Conservation (phyloP, 1,284 basidiomycete species). For the Moesziomyces parantarcticus region DNA sequence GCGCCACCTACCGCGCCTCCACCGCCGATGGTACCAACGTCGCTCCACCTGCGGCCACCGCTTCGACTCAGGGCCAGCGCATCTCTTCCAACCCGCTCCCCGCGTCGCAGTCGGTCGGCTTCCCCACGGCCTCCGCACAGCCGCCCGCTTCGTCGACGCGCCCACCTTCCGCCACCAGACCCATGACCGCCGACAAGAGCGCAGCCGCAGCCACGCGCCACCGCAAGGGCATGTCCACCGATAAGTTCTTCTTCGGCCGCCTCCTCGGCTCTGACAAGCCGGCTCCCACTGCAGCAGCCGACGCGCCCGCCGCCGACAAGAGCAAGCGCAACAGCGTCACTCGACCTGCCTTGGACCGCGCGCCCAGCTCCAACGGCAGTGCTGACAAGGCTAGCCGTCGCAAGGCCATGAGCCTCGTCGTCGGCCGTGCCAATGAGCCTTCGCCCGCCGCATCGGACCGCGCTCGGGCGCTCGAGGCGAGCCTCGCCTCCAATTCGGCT, state of each 20-base stretch:
- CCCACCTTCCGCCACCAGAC: constrained; percentile 17
- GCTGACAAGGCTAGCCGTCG: constrained; percentile 38
- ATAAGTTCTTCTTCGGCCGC: constrained; percentile 60
- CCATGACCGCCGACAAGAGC: constrained; percentile 13
- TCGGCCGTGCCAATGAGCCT: constrained; percentile 35
- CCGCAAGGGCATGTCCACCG: constrained; percentile 63
- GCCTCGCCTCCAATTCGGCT: constrained; percentile 9
- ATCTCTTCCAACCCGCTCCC: constrained; percentile 25
- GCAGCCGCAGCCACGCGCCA: constrained; percentile 39
- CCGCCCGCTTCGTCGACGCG: constrained; percentile 8
- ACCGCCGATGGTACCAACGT: constrained; percentile 1
- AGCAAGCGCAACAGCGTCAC: constrained; percentile 39
- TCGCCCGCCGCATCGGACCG: constrained; percentile 43
- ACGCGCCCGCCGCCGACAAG: constrained; percentile 15
- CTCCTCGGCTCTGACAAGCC: constrained; percentile 44
- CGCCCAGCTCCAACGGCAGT: constrained; percentile 24
- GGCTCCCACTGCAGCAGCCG: not conserved
- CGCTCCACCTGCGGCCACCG: constrained; percentile 5
- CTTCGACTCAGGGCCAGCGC: constrained; percentile 20
- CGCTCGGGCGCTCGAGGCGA: constrained; percentile 18
- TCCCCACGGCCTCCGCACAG: constrained; percentile 29
- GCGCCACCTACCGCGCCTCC: constrained; percentile 13
- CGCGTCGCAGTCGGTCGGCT: constrained; percentile 28
- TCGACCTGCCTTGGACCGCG: constrained; percentile 27
- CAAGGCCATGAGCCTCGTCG: constrained; percentile 62